Conservation (phyloP, 2,329 filamentous ascomycete species). For the Ramularia endophylla region DNA sequence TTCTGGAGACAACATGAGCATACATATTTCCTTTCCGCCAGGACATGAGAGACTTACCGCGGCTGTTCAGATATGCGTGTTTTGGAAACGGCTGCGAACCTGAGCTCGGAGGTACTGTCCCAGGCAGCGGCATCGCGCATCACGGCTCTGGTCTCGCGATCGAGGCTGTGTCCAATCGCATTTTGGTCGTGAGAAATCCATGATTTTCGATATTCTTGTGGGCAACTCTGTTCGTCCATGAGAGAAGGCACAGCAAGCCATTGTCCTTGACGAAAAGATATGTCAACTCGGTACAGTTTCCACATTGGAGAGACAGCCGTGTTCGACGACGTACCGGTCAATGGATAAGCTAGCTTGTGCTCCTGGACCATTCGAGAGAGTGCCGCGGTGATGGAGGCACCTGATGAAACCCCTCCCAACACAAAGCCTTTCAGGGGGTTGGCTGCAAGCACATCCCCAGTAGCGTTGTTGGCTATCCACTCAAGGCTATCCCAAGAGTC, state of each 20-base stretch:
- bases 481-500: conserved; percentile 44
- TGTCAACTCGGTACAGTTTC: too few species aligned
- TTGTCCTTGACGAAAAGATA: too few species aligned
- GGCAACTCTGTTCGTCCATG: conserved; percentile 28
- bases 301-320: too few species aligned
- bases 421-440: conserved; percentile 43
- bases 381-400: conserved; percentile 37
- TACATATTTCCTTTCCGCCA: too few species aligned
- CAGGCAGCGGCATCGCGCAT: conserved; percentile 11
- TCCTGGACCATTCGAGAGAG: conserved; percentile 38
- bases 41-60: conserved; percentile 5
- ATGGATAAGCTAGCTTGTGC: conserved; percentile 35
- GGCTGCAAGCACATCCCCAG: conserved; percentile 30
- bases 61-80: conserved; percentile 35
- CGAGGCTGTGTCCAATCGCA: conserved; percentile 31
- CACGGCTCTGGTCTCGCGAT: conserved; percentile 10
- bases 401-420: conserved; percentile 46
- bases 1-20: conserved; percentile 9
- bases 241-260: conserved; percentile 41
- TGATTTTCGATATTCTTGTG: conserved; percentile 35
- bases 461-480: conserved; percentile 39
- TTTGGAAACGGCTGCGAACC: conserved; percentile 31
- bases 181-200: conserved; percentile 42
- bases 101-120: conserved; percentile 16
- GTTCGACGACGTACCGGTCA: conserved; percentile 29